Conservation (phyloP, 176 grass and related monocot genomes). For the Musa schizocarpa region DNA sequence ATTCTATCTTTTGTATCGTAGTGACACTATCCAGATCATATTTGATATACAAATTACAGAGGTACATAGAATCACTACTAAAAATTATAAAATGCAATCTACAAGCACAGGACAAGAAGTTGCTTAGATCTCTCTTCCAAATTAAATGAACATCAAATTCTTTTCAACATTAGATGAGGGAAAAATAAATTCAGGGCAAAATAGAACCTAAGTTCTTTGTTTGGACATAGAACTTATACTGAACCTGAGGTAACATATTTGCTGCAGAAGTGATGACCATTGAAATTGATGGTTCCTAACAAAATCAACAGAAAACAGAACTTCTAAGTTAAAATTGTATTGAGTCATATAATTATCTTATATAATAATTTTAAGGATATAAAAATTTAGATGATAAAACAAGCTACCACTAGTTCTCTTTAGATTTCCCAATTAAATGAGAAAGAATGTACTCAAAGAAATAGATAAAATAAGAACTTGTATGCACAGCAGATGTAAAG, state of each 20-base stretch:
- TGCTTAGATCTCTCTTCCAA: too few species aligned
- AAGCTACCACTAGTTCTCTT: background rate
- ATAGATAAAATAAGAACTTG: background rate
- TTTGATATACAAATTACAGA: too few species aligned
- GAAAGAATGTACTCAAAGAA: background rate
- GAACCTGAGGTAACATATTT: constrained; percentile 94
- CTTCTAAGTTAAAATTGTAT: background rate
- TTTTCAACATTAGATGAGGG: too few species aligned
- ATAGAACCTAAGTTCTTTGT: too few species aligned
- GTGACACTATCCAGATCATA: too few species aligned
- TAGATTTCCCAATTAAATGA: background rate
- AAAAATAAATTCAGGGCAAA: too few species aligned
- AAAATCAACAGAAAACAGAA: constrained; percentile 12
- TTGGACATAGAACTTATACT: background rate
- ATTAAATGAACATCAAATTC: too few species aligned
- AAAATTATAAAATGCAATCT: too few species aligned
- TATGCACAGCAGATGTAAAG: background rate
- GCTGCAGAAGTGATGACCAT: constrained; percentile 67
- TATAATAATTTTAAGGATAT: background rate
- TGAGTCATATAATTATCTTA: background rate
- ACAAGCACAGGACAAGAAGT: too few species aligned
- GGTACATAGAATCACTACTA: too few species aligned
- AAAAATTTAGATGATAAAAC: background rate
- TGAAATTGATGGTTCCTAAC: constrained; percentile 83
- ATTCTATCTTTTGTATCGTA: too few species aligned